Percentiles rank a stretch among this genome's conserved stretches.
phyloP scores from a whole-genome alignment of 495 filamentous ascomycete species.

The Hypoxylon perforatum region DNA sequence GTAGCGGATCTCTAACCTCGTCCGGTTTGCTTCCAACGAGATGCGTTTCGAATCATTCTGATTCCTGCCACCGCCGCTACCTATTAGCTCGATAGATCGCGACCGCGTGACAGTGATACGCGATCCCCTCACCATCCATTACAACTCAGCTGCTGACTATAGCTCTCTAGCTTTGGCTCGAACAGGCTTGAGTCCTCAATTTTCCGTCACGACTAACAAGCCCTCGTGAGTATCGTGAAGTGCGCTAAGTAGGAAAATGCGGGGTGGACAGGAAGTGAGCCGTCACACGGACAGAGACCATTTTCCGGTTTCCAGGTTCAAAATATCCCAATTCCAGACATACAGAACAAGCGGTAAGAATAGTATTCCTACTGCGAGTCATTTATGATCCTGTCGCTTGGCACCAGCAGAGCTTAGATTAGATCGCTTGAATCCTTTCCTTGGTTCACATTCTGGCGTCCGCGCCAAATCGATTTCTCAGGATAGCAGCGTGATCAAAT shows the following conservation, averaged over 20 bases:
- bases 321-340: constrained; percentile 12
- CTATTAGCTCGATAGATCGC: not conserved
- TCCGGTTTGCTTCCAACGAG: constrained; percentile 28
- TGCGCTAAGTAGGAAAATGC: constrained; percentile 15
- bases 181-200: constrained; percentile 6
- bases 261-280: constrained; percentile 15
- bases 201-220: constrained; percentile 9
- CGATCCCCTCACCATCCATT: not conserved
- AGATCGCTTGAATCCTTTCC: constrained; percentile 14
- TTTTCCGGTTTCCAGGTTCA: constrained; percentile 7
- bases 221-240: constrained; percentile 9
- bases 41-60: constrained; percentile 35
- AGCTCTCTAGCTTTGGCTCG: constrained; percentile 7
- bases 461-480: constrained; percentile 26
- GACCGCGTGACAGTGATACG: constrained; percentile 2
- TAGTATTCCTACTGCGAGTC: constrained; percentile 27
- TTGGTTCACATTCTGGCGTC: constrained; percentile 14
- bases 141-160: not conserved
- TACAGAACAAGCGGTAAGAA: constrained; percentile 13
- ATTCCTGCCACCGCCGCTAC: not conserved
- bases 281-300: not conserved
- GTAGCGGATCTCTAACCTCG: constrained; percentile 3
- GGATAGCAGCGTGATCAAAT: constrained; percentile 37
- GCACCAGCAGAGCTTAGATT: constrained; percentile 7
- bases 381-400: constrained; percentile 14